Base-by-base conservation (phyloP, 768 basidiomycete genomes). In the Hygrophorus pudorinus region DNA sequence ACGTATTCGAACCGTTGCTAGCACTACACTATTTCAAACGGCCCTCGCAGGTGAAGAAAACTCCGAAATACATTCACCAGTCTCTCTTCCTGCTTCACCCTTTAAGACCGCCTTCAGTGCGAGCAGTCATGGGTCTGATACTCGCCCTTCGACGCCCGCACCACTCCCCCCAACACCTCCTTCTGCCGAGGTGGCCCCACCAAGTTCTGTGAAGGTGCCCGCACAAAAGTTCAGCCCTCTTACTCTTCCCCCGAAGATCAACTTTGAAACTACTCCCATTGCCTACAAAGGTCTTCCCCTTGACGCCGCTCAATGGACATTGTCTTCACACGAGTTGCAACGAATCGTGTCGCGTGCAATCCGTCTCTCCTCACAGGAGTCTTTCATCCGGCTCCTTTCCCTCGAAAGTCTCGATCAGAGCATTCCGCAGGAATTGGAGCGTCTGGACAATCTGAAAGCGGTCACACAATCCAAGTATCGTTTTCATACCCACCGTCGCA, bases 321-420 rank as follows among this genome's bases (percentile, higher is more conserved):
- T 86, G 62, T 75, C 76, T 57, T 57, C 73, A 55, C 50, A 65
- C 54, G 63, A 85, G 49, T 71, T 87, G 24, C 85, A 86, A 54
- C 67, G 73, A 17, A 73, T 85, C 47, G 85, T 85, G 14, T 79
- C 83, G 24, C 69, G 74, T 5, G 81, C 82, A 4, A 84, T 88
- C 51, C 75, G 81, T 11, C 65, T 73, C 14, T 82, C 81, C 8
- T 77, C 81, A 0, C 68, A 71, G 48, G 80, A 82, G 47, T 78
- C 80, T 2, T 83, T 78, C 52, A 75, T 87, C 40, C 81, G 84
- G 3, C 66, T 88, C 8, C 68, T 88, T 16, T 73, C 82, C 10
- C 50, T 75, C 11, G 73, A 81, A 11, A 72, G 73, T 12, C 65
- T 85, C 45, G 82, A 85, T 48, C 65, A 59, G 18, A 69, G 68